Conservation (phyloP, 2,329 filamentous ascomycete species). For the Colletotrichum gigasporum region DNA sequence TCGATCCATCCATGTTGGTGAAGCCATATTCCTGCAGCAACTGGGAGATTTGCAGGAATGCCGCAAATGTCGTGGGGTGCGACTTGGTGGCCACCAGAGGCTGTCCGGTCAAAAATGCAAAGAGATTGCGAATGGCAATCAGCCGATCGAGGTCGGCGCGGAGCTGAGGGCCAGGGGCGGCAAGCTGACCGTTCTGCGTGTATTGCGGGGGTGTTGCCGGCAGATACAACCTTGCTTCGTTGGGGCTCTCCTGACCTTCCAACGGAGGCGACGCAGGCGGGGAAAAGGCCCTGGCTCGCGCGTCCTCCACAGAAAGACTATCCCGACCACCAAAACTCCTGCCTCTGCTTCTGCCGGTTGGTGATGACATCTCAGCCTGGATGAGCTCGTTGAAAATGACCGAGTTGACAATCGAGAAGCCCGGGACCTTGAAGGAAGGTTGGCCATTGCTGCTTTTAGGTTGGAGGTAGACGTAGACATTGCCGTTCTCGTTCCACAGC, state of each 20-base stretch:
- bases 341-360: slow-evolving; percentile 42
- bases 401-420: slow-evolving; percentile 63
- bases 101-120: slow-evolving; percentile 72
- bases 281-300: slow-evolving; percentile 46
- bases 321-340: slow-evolving; percentile 58
- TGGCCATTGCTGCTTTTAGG: slow-evolving; percentile 58
- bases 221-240: slow-evolving; percentile 62
- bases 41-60: slow-evolving; percentile 62
- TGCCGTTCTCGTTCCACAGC: slow-evolving; percentile 70
- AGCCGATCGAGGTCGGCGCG: slow-evolving; percentile 61
- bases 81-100: slow-evolving; percentile 67
- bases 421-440: slow-evolving; percentile 69
- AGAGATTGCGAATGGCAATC: slow-evolving; percentile 70
- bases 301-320: slow-evolving; percentile 60
- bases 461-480: slow-evolving; percentile 66
- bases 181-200: slow-evolving; percentile 42
- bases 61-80: slow-evolving; percentile 61
- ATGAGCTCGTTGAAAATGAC: slow-evolving; percentile 64
- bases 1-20: slow-evolving; percentile 62
- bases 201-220: slow-evolving; percentile 52
- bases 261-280: slow-evolving; percentile 49
- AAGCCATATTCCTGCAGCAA: slow-evolving; percentile 68
- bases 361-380: slow-evolving; percentile 51
- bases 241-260: slow-evolving; percentile 42
- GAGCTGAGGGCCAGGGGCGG: slow-evolving; percentile 43